Evolutionary conservation across 2,329 filamentous ascomycete genomes (phyloP).

Genomic region (Venturiaceae sp.): DNA sequence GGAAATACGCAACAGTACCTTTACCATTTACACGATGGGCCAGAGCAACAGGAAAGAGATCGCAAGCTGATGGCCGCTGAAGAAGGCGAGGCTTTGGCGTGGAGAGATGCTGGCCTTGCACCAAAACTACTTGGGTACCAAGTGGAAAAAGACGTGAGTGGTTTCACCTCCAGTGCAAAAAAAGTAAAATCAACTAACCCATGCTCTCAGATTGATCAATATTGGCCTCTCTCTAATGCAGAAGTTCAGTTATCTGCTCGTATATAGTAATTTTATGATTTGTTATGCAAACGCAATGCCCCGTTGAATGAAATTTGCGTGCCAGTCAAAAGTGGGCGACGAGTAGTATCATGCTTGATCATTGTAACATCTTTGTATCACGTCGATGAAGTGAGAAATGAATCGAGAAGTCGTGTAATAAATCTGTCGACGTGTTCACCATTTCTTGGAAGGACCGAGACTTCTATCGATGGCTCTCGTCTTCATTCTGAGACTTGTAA

Average conservation of each 20-base stretch:
- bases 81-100: slow-evolving; percentile 15
- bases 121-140: background rate
- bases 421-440: too few species aligned
- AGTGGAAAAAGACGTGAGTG: background rate
- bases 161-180: too few species aligned
- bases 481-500: too few species aligned
- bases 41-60: slow-evolving; percentile 46
- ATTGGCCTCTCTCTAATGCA: background rate
- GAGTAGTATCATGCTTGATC: too few species aligned
- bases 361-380: too few species aligned
- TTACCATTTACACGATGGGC: slow-evolving; percentile 51
- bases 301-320: too few species aligned
- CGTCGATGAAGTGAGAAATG: too few species aligned
- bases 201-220: background rate
- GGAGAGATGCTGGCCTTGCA: slow-evolving; percentile 1
- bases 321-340: too few species aligned
- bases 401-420: too few species aligned
- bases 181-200: too few species aligned
- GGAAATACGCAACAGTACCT: slow-evolving; percentile 53
- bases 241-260: background rate
- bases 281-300: background rate
- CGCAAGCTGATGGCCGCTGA: slow-evolving; percentile 18
- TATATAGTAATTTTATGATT: background rate
- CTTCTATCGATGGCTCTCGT: too few species aligned
- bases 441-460: too few species aligned